Evolutionary conservation across 208 protist genomes (phyloP).

Genomic region (Leptomonas seymouri): DNA sequence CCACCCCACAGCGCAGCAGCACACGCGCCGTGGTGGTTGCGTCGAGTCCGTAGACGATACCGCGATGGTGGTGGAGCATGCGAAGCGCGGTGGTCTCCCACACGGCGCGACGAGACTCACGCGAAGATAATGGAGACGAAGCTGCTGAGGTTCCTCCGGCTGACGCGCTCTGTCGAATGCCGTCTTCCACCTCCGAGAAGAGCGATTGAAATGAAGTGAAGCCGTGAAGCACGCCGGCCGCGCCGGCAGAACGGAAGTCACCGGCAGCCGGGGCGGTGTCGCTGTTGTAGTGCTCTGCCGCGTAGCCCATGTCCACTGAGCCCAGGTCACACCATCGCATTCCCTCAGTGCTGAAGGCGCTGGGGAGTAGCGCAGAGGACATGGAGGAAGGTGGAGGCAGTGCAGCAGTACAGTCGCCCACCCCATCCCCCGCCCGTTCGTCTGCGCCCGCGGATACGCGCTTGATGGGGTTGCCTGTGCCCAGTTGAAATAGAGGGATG

Average conservation of each 20-base stretch:
- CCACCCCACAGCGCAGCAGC: conserved; percentile 70
- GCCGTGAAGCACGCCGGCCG: conserved; percentile 20
- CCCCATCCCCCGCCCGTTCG: background rate
- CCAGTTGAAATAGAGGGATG: background rate
- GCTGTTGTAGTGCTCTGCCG: conserved; percentile 50
- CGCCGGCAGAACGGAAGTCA: conserved; percentile 20
- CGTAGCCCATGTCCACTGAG: conserved; percentile 63
- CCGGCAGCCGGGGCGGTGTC: conserved; percentile 20
- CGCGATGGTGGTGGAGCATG: conserved; percentile 30
- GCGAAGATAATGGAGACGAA: background rate
- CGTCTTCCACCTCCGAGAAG: conserved; percentile 19
- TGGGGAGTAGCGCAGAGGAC: conserved; percentile 6
- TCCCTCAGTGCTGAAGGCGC: conserved; percentile 13
- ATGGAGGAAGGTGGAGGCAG: background rate
- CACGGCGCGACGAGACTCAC: conserved; percentile 2
- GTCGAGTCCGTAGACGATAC: conserved; percentile 65
- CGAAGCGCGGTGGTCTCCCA: conserved; percentile 31
- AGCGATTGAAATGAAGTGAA: conserved; percentile 29
- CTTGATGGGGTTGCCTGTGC: too few relatives aligned
- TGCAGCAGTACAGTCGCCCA: background rate
- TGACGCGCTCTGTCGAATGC: background rate
- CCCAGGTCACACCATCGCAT: conserved; percentile 41
- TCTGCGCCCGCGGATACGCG: background rate
- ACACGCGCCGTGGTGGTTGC: conserved; percentile 54
- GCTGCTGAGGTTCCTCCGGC: background rate